phyloP scores from a whole-genome alignment of 2,329 filamentous ascomycete species.

The Colletotrichum chrysophilum region DNA sequence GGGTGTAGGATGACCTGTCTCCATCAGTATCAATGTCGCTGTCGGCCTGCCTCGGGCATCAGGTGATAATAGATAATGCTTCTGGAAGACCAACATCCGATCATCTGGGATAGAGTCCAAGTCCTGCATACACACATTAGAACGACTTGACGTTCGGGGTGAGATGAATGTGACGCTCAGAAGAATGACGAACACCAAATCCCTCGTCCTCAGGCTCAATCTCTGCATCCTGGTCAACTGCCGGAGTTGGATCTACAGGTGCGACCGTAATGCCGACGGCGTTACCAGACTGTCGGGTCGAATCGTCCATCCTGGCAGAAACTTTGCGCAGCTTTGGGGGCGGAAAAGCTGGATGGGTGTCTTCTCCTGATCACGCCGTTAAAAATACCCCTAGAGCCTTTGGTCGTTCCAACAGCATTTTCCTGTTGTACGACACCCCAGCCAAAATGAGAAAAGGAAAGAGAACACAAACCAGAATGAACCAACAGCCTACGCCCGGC shows the following conservation, averaged over 20 bases:
- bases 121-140: fast-evolving
- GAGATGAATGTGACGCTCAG: background rate
- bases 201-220: background rate
- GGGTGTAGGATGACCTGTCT: background rate
- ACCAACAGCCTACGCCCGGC: background rate
- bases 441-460: too few relatives aligned
- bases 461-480: background rate
- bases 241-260: background rate
- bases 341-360: background rate
- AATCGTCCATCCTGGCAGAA: background rate
- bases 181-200: background rate
- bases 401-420: background rate
- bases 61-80: too few relatives aligned
- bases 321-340: background rate
- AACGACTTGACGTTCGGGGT: background rate
- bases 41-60: too few relatives aligned
- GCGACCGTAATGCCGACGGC: background rate
- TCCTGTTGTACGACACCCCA: too few relatives aligned
- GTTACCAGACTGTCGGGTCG: background rate
- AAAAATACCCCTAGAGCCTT: too few relatives aligned
- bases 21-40: fast-evolving
- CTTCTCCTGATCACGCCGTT: too few relatives aligned
- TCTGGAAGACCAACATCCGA: background rate
- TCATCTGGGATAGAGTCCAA: background rate
- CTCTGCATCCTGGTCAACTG: background rate